Evolutionary conservation across 805 yeast genomes (phyloP), one percentile per base, ranked within the genome.

Genomic region (Starmerella kuoi): DNA sequence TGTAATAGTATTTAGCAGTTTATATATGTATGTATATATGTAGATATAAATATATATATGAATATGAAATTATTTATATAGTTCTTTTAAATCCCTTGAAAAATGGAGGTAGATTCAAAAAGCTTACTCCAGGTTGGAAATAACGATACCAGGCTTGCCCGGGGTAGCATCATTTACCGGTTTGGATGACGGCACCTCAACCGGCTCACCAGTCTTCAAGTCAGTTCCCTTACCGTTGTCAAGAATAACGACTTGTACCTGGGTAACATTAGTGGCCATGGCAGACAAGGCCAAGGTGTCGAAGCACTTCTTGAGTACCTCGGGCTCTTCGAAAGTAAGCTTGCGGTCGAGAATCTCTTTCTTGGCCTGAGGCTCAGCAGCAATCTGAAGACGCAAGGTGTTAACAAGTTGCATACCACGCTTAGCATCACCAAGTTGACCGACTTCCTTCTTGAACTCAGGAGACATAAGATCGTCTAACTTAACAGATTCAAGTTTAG

Each of bases 391-490:
- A 64, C 91, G 87, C 62, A 91, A 68, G 54, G 75, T 67, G 50
- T 88, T 78, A 48, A 91, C 86, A 62, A 87, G 88, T 46, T 97
- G 97, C 97, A 91, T 91, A 46, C 95, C 96, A 55, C 93, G 79
- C 73, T 91, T 91, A 82, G 87, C 83, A 57, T 91, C 97, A 14
- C 69, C 69, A 11, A 63, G 51, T 46, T 62, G 57, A 38, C 61
- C 56, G 22, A 65, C 69, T 41, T 57, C 53, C 47, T 57, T 55
- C 52, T 63, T 62, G 53, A 64, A 55, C 18, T 60, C 65, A 9
- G 60, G 60, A 22, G 61, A 49, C 54, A 62, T 58, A 11, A 33
- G 22, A 22, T 58, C 59, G 42, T 60, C 46, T 37, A 60, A 53
- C 23, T 51, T 54, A 30, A 55, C 46, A 11, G 60, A 48, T 35